Conservation (phyloP, 345 rosid species). For the rapeseed (Brassica napus) region DNA sequence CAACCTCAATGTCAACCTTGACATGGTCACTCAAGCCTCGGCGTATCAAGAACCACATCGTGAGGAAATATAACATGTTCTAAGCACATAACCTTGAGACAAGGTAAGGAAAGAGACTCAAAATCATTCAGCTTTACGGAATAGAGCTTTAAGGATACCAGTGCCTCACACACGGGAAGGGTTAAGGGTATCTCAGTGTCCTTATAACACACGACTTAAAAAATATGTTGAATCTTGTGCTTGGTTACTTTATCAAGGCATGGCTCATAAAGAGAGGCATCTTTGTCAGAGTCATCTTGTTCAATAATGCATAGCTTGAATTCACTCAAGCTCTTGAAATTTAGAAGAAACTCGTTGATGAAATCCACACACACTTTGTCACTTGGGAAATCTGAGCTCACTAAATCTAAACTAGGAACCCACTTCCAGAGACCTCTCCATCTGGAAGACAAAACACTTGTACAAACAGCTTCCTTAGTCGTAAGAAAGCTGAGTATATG, state of each 20-base stretch:
- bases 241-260: background rate
- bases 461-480: background rate
- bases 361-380: background rate
- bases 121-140: slow-evolving; percentile 1
- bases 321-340: background rate
- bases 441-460: background rate
- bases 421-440: background rate
- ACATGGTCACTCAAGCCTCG: background rate
- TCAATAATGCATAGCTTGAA: background rate
- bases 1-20: background rate
- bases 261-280: background rate
- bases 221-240: background rate
- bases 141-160: background rate
- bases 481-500: background rate
- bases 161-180: background rate
- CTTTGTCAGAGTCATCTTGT: background rate
- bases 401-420: background rate
- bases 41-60: background rate
- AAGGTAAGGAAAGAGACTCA: background rate
- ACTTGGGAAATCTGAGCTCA: background rate
- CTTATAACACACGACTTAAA: background rate
- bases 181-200: background rate
- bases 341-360: background rate
- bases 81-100: background rate
- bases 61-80: background rate